These are phyloP conservation scores for Myxozyma vanderwaltii DNA, from an alignment of 805 yeast species.

Conservation along the genomic window DNA sequence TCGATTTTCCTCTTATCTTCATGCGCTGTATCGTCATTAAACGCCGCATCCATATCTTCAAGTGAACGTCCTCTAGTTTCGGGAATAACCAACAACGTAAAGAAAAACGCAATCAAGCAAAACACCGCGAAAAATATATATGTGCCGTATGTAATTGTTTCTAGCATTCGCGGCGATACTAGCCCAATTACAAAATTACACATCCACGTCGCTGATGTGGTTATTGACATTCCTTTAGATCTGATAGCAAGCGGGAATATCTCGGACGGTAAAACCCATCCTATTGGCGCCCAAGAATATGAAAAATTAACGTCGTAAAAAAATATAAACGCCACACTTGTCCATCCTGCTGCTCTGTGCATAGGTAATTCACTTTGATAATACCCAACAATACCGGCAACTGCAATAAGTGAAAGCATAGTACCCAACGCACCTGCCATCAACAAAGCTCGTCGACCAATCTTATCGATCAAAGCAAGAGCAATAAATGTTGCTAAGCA, in stretches of 20 bases:
- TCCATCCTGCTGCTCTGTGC: constrained; percentile 12
- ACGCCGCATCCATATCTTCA: constrained; percentile 30
- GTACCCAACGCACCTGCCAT: constrained; percentile 64
- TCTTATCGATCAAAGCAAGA: constrained; percentile 53
- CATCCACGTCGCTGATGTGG: constrained; percentile 29
- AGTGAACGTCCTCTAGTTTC: constrained; percentile 27
- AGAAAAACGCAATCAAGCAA: constrained; percentile 36
- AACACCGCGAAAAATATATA: constrained; percentile 41
- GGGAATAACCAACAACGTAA: constrained; percentile 25
- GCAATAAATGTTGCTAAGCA: constrained; percentile 57
- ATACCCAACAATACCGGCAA: constrained; percentile 10
- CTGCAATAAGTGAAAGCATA: constrained; percentile 17
- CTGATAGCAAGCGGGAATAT: constrained; percentile 56
- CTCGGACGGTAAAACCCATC: constrained; percentile 70
- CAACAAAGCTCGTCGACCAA: constrained; percentile 68
- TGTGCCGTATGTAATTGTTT: constrained; percentile 36
- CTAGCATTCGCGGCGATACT: constrained; percentile 37
- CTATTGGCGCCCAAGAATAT: constrained; percentile 55
- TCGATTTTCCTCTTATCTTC: constrained; percentile 13
- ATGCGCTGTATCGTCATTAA: constrained; percentile 20
- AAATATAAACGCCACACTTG: constrained; percentile 52
- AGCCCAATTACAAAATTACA: constrained; percentile 40
- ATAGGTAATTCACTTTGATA: not conserved
- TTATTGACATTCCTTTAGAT: constrained; percentile 19
- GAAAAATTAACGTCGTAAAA: constrained; percentile 61